phyloP scores from a whole-genome alignment of 2,329 filamentous ascomycete species.

The Diaporthe sp. region DNA sequence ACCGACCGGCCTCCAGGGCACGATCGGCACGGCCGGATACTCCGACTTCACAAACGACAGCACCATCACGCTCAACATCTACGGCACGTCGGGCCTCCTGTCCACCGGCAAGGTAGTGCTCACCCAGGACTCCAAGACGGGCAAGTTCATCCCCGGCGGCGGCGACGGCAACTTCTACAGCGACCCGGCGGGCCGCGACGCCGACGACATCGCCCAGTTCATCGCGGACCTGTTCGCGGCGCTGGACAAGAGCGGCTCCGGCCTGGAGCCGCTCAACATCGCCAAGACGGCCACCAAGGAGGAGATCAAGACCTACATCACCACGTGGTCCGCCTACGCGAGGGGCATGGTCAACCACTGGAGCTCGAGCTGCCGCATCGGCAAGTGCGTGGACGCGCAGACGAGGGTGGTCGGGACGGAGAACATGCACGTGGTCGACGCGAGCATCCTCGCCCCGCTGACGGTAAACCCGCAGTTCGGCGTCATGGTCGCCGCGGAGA shows the following conservation, averaged over 20 bases:
- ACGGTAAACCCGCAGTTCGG: constrained; percentile 66
- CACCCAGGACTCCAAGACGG: constrained; percentile 42
- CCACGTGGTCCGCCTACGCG: constrained; percentile 57
- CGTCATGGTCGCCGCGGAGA: constrained; percentile 64
- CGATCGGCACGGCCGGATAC: constrained; percentile 59
- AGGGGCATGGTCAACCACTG: constrained; percentile 63
- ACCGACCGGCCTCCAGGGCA: constrained; percentile 60
- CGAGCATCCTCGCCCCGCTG: constrained; percentile 59
- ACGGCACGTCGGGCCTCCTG: constrained; percentile 64
- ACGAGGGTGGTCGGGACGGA: constrained; percentile 58
- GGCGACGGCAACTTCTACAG: constrained; percentile 57
- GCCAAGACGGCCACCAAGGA: constrained; percentile 55
- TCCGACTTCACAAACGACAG: constrained; percentile 51
- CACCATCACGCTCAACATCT: constrained; percentile 66
- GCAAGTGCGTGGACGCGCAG: constrained; percentile 58
- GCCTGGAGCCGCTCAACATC: constrained; percentile 60
- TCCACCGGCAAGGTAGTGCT: constrained; percentile 59
- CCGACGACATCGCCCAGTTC: constrained; percentile 58
- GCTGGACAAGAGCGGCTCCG: constrained; percentile 48
- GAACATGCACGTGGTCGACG: constrained; percentile 64
- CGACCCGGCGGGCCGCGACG: constrained; percentile 54
- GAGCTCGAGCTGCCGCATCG: constrained; percentile 63
- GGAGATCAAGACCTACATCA: constrained; percentile 61
- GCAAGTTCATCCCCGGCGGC: constrained; percentile 54
- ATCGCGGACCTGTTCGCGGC: constrained; percentile 60